Conservation (phyloP, 257 asterid species). For the Ophiorrhiza pumila region DNA sequence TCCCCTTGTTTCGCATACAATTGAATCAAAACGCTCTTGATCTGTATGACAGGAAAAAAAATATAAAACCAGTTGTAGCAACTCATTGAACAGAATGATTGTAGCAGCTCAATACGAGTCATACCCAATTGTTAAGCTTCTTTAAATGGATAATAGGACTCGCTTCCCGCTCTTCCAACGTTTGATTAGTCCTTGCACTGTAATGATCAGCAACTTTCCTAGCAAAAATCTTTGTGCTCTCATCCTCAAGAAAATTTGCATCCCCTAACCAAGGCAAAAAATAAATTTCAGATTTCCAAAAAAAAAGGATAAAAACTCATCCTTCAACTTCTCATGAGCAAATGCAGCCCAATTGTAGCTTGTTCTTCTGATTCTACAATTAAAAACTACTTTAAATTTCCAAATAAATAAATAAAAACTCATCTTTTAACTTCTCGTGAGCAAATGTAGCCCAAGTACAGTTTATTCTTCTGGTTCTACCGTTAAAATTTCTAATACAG, state of each 20-base stretch:
- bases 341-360: slow-evolving; percentile 5
- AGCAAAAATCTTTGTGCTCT: slow-evolving; percentile 67
- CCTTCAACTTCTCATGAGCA: slow-evolving; percentile 4
- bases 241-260: slow-evolving; percentile 62
- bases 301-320: slow-evolving; percentile 3
- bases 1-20: slow-evolving; percentile 78
- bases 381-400: slow-evolving; percentile 10
- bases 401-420: not conserved
- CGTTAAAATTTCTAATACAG: not conserved
- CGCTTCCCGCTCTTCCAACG: slow-evolving; percentile 94
- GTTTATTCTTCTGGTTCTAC: not conserved
- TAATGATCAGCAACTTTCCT: slow-evolving; percentile 97
- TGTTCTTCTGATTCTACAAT: not conserved
- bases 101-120: slow-evolving; percentile 1
- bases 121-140: slow-evolving; percentile 97
- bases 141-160: slow-evolving; percentile 95
- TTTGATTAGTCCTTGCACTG: slow-evolving; percentile 93
- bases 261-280: slow-evolving; percentile 42
- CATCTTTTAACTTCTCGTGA: slow-evolving; percentile 3
- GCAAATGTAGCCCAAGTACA: slow-evolving; percentile 3
- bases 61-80: slow-evolving; percentile 1
- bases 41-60: slow-evolving; percentile 39
- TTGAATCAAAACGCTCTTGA: slow-evolving; percentile 95
- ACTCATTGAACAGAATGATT: not conserved
- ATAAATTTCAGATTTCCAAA: slow-evolving; percentile 1